These are phyloP conservation scores for Lobulomyces angularis DNA, from an alignment of 192 early-diverging fungal genomes.

Conservation along the genomic window DNA sequence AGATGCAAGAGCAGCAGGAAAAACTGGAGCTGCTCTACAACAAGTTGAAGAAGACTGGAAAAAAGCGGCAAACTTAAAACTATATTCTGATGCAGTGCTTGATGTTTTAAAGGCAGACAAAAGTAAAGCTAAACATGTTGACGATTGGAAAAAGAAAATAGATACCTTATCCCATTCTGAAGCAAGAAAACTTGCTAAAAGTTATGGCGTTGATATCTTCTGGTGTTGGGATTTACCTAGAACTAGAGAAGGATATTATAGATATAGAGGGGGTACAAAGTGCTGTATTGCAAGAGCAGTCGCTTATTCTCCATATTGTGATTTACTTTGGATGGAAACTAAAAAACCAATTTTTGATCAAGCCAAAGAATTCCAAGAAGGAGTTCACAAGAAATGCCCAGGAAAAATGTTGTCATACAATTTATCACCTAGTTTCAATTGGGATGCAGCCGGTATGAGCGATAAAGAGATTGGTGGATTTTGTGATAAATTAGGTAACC, in stretches of 20 bases:
- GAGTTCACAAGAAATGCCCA: conserved; percentile 68
- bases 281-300: conserved; percentile 72
- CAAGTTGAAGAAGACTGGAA: conserved; percentile 79
- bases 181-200: conserved; percentile 67
- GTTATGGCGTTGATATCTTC: conserved; percentile 53
- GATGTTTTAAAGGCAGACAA: conserved; percentile 58
- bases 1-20: conserved; percentile 64
- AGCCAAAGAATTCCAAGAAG: conserved; percentile 78
- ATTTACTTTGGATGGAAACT: conserved; percentile 96
- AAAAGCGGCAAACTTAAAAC: conserved; percentile 62
- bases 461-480: conserved; percentile 80
- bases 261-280: conserved; percentile 88
- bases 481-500: conserved; percentile 64
- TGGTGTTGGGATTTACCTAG: conserved; percentile 88
- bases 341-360: conserved; percentile 85
- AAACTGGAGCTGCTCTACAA: conserved; percentile 59
- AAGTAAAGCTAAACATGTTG: conserved; percentile 36
- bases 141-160: conserved; percentile 35
- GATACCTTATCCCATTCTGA: conserved; percentile 63
- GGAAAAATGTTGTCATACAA: conserved; percentile 88
- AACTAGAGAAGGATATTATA: conserved; percentile 90
- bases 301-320: conserved; percentile 79
- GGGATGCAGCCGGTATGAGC: conserved; percentile 88
- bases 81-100: conserved; percentile 66
- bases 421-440: conserved; percentile 95